These are phyloP conservation scores for Sporothrix luriei DNA, from an alignment of 2,329 filamentous ascomycete genomes.

Conservation along the genomic window DNA sequence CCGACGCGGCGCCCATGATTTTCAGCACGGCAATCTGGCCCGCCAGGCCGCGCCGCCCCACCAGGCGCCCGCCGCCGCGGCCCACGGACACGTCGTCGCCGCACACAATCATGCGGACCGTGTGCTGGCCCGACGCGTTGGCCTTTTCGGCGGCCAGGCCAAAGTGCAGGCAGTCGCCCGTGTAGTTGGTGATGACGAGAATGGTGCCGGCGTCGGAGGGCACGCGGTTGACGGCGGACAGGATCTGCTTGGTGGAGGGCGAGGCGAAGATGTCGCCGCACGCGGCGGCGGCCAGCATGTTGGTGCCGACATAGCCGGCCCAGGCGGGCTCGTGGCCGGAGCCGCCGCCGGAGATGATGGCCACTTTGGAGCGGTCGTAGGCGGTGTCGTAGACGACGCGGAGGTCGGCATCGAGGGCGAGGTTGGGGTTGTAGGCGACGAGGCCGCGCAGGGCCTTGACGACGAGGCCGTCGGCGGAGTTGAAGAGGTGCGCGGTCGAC, in stretches of 20 bases:
- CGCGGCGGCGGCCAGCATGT: conserved; percentile 63
- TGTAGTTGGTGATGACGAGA: conserved; percentile 66
- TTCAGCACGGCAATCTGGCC: conserved; percentile 64
- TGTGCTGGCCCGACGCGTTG: conserved; percentile 53
- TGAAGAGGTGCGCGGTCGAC: conserved; percentile 58
- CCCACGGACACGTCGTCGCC: conserved; percentile 68
- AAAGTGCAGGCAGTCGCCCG: conserved; percentile 65
- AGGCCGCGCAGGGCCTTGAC: conserved; percentile 55
- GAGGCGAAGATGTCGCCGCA: conserved; percentile 66
- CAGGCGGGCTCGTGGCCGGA: conserved; percentile 65
- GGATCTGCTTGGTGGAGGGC: conserved; percentile 64
- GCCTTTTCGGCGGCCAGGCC: conserved; percentile 62
- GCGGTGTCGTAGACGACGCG: conserved; percentile 55
- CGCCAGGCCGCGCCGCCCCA: conserved; percentile 63
- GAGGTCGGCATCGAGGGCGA: conserved; percentile 55
- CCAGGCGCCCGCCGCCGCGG: conserved; percentile 57
- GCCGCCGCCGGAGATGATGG: conserved; percentile 58
- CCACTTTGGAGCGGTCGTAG: conserved; percentile 51
- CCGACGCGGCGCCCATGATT: conserved; percentile 56
- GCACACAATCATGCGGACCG: conserved; percentile 61
- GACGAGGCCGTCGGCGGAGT: conserved; percentile 57
- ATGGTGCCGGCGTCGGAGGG: conserved; percentile 60
- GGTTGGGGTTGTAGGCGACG: conserved; percentile 56
- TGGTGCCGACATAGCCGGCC: conserved; percentile 64
- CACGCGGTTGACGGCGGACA: conserved; percentile 59